These are phyloP conservation scores for Lodderomyces metapsilosis DNA, from an alignment of 1,139 yeast genomes.

Conservation along the genomic window DNA sequence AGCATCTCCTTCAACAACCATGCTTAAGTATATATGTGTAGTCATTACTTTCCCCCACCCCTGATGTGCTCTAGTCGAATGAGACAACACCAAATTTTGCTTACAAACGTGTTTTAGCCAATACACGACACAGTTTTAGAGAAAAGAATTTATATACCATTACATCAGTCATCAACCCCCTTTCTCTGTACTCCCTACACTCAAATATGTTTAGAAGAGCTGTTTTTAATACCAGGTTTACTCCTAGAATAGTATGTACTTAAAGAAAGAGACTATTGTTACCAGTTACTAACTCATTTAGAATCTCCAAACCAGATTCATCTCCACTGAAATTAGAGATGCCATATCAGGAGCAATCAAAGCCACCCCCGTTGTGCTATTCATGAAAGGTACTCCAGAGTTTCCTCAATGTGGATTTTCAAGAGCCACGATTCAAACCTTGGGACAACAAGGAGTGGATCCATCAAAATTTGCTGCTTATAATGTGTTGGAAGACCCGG, in stretches of 20 bases:
- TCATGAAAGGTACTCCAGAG: slow-evolving; percentile 97
- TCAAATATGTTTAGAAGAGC: slow-evolving; percentile 25
- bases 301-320: slow-evolving; percentile 37
- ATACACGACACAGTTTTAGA: not conserved
- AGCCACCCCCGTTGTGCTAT: slow-evolving; percentile 90
- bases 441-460: slow-evolving; percentile 97
- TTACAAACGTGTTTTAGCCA: not conserved
- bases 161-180: not conserved
- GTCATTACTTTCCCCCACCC: not conserved
- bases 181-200: not conserved
- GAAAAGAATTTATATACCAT: not conserved
- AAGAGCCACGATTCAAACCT: slow-evolving; percentile 85
- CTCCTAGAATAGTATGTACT: slow-evolving; percentile 6
- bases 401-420: slow-evolving; percentile 98
- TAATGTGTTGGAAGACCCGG: slow-evolving; percentile 92
- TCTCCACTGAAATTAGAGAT: slow-evolving; percentile 73
- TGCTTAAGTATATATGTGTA: too few species aligned
- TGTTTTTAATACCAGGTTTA: slow-evolving; percentile 15
- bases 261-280: not conserved
- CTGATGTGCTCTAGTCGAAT: too few species aligned
- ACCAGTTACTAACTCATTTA: slow-evolving; percentile 7
- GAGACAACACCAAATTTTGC: slow-evolving; percentile 1
- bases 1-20: too few species aligned
- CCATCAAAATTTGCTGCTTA: slow-evolving; percentile 95
- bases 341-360: slow-evolving; percentile 85